Conservation (phyloP, 2,329 filamentous ascomycete species). For the Rhinocladiella similis region DNA sequence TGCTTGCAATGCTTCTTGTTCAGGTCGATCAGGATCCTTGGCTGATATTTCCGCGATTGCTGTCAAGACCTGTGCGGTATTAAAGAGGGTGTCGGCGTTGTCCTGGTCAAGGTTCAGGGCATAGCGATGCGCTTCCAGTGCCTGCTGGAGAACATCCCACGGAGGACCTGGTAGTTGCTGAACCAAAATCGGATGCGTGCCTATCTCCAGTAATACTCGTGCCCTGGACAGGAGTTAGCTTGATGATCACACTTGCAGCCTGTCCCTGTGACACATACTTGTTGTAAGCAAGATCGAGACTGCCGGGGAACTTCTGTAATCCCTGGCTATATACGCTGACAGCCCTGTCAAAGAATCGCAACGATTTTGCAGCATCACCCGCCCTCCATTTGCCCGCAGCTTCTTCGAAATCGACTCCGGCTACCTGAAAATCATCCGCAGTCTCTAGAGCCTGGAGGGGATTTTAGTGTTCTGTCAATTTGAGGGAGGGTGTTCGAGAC, state of each 20-base stretch:
- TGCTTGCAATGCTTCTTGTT: slow-evolving; percentile 51
- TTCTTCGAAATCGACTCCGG: slow-evolving; percentile 69
- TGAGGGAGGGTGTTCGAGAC: not conserved
- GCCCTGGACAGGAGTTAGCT: slow-evolving; percentile 49
- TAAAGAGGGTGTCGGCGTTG: slow-evolving; percentile 70
- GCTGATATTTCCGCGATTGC: slow-evolving; percentile 61
- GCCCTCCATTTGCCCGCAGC: slow-evolving; percentile 73
- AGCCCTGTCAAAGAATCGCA: slow-evolving; percentile 60
- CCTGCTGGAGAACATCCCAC: slow-evolving; percentile 57
- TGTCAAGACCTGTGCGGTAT: slow-evolving; percentile 68
- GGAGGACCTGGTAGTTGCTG: slow-evolving; percentile 56
- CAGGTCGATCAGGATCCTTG: slow-evolving; percentile 50
- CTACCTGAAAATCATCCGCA: slow-evolving; percentile 68
- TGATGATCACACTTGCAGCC: slow-evolving; percentile 8
- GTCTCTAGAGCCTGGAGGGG: slow-evolving; percentile 54
- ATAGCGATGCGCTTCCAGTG: slow-evolving; percentile 64
- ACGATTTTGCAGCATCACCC: slow-evolving; percentile 67
- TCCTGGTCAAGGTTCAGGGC: slow-evolving; percentile 60
- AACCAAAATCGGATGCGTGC: slow-evolving; percentile 65
- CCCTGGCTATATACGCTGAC: slow-evolving; percentile 67
- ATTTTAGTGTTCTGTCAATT: slow-evolving; percentile 13
- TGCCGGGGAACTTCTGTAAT: slow-evolving; percentile 58
- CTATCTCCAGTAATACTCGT: slow-evolving; percentile 67
- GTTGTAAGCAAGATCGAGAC: slow-evolving; percentile 74
- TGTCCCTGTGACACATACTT: slow-evolving; percentile 51